phyloP scores from a whole-genome alignment of 495 filamentous ascomycete species.

The Aspergillus carlsbadensis region DNA sequence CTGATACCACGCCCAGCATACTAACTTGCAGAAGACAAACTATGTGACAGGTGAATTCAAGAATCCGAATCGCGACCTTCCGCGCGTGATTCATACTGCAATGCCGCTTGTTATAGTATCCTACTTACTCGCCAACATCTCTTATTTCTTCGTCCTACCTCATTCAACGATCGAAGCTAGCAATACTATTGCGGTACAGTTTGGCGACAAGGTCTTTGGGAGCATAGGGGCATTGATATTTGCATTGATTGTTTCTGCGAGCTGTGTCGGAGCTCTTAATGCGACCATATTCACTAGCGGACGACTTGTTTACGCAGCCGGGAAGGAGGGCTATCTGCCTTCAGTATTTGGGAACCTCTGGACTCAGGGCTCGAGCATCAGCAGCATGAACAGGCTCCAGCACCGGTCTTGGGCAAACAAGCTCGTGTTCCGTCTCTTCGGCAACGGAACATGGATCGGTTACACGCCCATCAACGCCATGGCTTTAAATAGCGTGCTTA shows the following conservation, averaged over 20 bases:
- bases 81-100: conserved; percentile 92
- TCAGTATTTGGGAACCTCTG: conserved; percentile 81
- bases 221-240: conserved; percentile 77
- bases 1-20: not conserved
- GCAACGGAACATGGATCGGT: conserved; percentile 58
- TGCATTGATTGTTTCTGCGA: conserved; percentile 83
- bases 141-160: conserved; percentile 95
- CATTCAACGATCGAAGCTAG: conserved; percentile 71
- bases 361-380: conserved; percentile 47
- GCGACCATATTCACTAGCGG: conserved; percentile 92
- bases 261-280: conserved; percentile 90
- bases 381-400: conserved; percentile 46
- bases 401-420: conserved; percentile 59
- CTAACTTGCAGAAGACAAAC: conserved; percentile 66
- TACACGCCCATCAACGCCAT: conserved; percentile 92
- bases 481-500: conserved; percentile 72
- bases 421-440: conserved; percentile 55
- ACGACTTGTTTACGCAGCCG: conserved; percentile 89
- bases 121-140: conserved; percentile 86
- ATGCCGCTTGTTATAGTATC: conserved; percentile 91
- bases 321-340: conserved; percentile 93
- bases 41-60: conserved; percentile 97
- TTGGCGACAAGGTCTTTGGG: conserved; percentile 88
- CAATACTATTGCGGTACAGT: conserved; percentile 93
- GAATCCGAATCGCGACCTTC: conserved; percentile 84